Evolutionary conservation across 768 basidiomycete genomes (phyloP).

Genomic region (Lactarius sp.): DNA sequence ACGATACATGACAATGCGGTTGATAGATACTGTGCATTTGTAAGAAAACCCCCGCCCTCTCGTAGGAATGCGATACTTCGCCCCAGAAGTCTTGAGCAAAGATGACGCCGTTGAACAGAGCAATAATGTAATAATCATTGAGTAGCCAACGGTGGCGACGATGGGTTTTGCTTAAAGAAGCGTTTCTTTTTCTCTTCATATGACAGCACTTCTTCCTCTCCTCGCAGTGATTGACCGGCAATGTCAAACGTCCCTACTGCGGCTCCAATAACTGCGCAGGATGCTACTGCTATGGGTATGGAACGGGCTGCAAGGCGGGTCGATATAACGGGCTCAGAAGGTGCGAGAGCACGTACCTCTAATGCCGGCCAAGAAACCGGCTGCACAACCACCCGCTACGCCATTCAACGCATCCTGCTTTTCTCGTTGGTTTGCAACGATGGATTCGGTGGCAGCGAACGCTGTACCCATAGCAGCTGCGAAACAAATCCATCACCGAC

Average conservation of each 20-base stretch:
- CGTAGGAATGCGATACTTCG: not conserved
- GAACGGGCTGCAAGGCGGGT: slow-evolving; percentile 59
- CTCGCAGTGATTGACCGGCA: slow-evolving; percentile 54
- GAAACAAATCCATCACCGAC: not conserved
- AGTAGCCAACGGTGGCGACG: slow-evolving; percentile 41
- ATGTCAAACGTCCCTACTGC: slow-evolving; percentile 80
- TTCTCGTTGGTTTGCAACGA: slow-evolving; percentile 74
- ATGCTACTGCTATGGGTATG: slow-evolving; percentile 72
- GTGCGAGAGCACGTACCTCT: slow-evolving; percentile 48
- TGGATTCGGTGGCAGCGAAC: slow-evolving; percentile 77
- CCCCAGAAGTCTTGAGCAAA: not conserved
- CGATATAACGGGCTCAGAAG: slow-evolving; percentile 1
- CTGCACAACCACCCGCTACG: slow-evolving; percentile 84
- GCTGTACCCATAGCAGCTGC: slow-evolving; percentile 85
- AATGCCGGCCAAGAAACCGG: slow-evolving; percentile 86
- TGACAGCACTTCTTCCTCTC: slow-evolving; percentile 39
- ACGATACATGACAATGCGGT: not conserved
- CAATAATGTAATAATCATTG: slow-evolving; percentile 8
- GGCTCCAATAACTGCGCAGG: slow-evolving; percentile 74
- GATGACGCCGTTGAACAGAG: not conserved
- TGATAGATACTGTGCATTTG: not conserved
- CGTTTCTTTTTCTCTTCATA: slow-evolving; percentile 66
- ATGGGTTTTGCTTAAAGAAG: slow-evolving; percentile 75
- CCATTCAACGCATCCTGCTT: slow-evolving; percentile 79
- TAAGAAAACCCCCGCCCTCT: not conserved